Evolutionary conservation across 768 basidiomycete genomes (phyloP).

Genomic region (Sarcodon sp.): DNA sequence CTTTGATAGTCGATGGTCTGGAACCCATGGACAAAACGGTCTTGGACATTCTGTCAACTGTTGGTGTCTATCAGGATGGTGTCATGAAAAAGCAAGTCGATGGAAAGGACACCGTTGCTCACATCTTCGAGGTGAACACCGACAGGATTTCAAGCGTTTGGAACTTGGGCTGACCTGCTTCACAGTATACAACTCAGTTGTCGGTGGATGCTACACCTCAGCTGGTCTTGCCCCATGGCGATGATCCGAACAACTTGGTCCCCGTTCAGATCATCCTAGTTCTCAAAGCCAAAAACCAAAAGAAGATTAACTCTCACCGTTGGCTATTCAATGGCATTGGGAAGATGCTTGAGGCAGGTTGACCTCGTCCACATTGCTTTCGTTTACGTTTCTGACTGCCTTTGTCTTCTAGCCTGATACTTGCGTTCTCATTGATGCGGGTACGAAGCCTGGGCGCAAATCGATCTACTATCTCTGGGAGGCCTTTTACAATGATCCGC

Average conservation of each 20-base stretch:
- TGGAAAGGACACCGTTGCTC: conserved; percentile 80
- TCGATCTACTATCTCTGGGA: conserved; percentile 95
- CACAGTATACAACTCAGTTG: conserved; percentile 90
- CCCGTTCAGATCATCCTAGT: conserved; percentile 89
- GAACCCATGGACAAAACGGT: conserved; percentile 95
- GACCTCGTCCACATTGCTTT: conserved; percentile 4
- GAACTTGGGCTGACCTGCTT: not conserved
- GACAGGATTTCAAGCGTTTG: conserved; percentile 1
- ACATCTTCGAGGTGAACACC: conserved; percentile 77
- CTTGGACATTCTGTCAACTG: conserved; percentile 76
- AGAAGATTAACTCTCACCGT: conserved; percentile 92
- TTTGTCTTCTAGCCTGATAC: conserved; percentile 57
- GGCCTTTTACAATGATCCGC: conserved; percentile 69
- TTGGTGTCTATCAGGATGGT: conserved; percentile 91
- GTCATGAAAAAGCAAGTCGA: conserved; percentile 91
- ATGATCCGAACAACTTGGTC: conserved; percentile 86
- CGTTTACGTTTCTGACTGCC: not conserved
- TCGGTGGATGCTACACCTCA: conserved; percentile 87
- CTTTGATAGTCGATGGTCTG: conserved; percentile 85
- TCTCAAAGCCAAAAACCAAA: conserved; percentile 88
- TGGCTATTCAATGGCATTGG: conserved; percentile 96
- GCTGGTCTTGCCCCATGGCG: conserved; percentile 79
- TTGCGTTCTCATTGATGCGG: conserved; percentile 88
- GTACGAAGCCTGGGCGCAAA: conserved; percentile 94
- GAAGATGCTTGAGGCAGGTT: conserved; percentile 50